These are phyloP conservation scores for Talaromyces ruber DNA, from an alignment of 495 filamentous ascomycete genomes.

Conservation along the genomic window DNA sequence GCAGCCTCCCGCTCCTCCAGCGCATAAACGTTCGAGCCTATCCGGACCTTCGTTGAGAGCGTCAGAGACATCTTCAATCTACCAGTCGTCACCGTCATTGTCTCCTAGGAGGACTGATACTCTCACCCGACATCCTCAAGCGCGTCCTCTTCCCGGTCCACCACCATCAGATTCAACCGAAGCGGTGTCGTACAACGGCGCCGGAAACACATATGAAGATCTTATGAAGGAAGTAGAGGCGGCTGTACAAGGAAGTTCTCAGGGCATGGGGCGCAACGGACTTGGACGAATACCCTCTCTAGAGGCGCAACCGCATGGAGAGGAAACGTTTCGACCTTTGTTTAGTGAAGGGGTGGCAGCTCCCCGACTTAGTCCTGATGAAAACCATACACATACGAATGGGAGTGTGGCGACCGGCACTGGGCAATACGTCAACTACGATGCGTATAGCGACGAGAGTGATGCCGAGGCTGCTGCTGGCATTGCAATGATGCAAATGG, in stretches of 20 bases:
- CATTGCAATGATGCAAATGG: slow-evolving; percentile 71
- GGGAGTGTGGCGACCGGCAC: slow-evolving; percentile 36
- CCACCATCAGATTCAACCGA: slow-evolving; percentile 37
- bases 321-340: slow-evolving; percentile 12
- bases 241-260: slow-evolving; percentile 25
- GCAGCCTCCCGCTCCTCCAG: slow-evolving; percentile 40
- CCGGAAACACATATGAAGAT: slow-evolving; percentile 27
- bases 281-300: neutral
- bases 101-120: slow-evolving; percentile 46
- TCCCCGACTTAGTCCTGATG: slow-evolving; percentile 26
- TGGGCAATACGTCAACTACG: slow-evolving; percentile 41
- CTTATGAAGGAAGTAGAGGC: slow-evolving; percentile 41
- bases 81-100: slow-evolving; percentile 34
- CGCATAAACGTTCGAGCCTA: slow-evolving; percentile 28
- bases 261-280: neutral
- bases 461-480: slow-evolving; percentile 88
- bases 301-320: neutral
- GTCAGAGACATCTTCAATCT: slow-evolving; percentile 29
- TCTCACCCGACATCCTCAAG: slow-evolving; percentile 47
- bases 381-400: slow-evolving; percentile 41
- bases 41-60: slow-evolving; percentile 29
- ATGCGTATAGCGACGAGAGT: slow-evolving; percentile 62
- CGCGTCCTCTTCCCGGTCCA: slow-evolving; percentile 53
- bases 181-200: slow-evolving; percentile 13
- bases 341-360: slow-evolving; percentile 13